A percentile compares a stretch with the other conserved stretches of the same genome.
Evolutionary conservation across 495 filamentous ascomycete species (phyloP).

Genomic region (Cercophora scortea): DNA sequence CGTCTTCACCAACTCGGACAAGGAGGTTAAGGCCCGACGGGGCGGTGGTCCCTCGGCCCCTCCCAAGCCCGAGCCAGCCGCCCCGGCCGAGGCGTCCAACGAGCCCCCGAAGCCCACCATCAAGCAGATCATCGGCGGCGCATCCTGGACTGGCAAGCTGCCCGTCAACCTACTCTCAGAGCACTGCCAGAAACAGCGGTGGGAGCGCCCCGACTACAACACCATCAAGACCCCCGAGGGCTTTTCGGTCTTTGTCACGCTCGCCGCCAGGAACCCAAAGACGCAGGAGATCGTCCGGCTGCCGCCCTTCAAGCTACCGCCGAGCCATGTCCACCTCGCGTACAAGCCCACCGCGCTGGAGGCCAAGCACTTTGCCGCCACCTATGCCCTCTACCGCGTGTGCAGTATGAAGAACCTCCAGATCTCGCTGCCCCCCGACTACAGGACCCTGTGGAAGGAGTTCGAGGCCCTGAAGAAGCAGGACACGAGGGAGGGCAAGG

Average conservation of each 20-base stretch:
- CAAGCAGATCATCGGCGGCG: slow-evolving; percentile 83
- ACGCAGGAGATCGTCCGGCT: slow-evolving; percentile 66
- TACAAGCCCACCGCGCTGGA: slow-evolving; percentile 70
- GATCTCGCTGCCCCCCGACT: slow-evolving; percentile 87
- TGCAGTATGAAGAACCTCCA: slow-evolving; percentile 91
- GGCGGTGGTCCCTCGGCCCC: slow-evolving; percentile 27
- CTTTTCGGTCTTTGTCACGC: slow-evolving; percentile 68
- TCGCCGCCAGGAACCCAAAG: slow-evolving; percentile 73
- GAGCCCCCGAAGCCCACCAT: slow-evolving; percentile 69
- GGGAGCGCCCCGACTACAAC: slow-evolving; percentile 88
- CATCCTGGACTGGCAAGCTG: slow-evolving; percentile 96
- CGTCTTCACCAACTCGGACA: slow-evolving; percentile 57
- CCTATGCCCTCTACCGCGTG: slow-evolving; percentile 82
- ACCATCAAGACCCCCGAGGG: slow-evolving; percentile 50
- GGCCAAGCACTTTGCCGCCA: slow-evolving; percentile 85
- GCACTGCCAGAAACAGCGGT: slow-evolving; percentile 90
- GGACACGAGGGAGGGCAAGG: slow-evolving; percentile 66
- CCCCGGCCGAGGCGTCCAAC: slow-evolving; percentile 21
- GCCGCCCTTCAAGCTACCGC: slow-evolving; percentile 75
- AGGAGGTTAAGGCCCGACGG: slow-evolving; percentile 45
- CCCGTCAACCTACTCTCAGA: slow-evolving; percentile 89
- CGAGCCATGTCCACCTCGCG: slow-evolving; percentile 59
- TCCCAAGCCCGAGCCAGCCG: slow-evolving; percentile 14
- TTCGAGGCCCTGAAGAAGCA: slow-evolving; percentile 72
- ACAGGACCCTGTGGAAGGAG: slow-evolving; percentile 80